Base-by-base conservation (phyloP, 2,329 filamentous ascomycete species). In the Exophiala xenobiotica region DNA sequence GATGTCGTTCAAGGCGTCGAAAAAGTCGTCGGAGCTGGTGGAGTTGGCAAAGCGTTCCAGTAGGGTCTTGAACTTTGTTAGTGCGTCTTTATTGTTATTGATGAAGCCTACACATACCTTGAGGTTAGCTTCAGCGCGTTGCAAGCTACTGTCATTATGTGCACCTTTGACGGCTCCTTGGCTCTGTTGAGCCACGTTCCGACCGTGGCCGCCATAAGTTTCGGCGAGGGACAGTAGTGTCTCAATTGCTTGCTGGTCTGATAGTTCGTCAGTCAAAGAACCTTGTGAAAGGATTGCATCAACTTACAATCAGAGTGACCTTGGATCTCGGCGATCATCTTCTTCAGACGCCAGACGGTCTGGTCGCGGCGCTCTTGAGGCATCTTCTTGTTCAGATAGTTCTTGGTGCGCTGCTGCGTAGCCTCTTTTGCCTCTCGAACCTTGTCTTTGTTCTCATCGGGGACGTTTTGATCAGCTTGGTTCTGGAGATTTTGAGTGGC, bases 251-350 rank as follows among this genome's bases (percentile, higher is more conserved):
- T 87, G 81, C 62, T 91, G 85, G 71, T 97, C 80, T 84, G 59
- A 14, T 6, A 12, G 3, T 40, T 53, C 35, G 51, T 55, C 51
- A 52, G 49, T 40, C n/a, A 27, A 44, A 19, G 39, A 20, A 26
- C 60, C 72, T 56, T 72, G 67, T 23, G 22, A 26, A 18, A 19
- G 11, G 11, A 41, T 3, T 8, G 22, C 49, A 26, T 40, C 14
- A 11, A 72, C 78, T 68, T 71, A 83, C 81, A 99, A 64, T 99
- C 92, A 52, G 88, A 82, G 66, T 97, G 93, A 50, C 92, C 88
- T 74, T 99, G 93, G 63, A 95, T 90, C 72, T 99, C 93, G 39
- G 96, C 84, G 31, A 99, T 76, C 87, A 97, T 95, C 82, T 97
- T 97, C 83, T 92, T 99, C 61, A 99, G 74, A 29, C 93, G 88